Percentiles rank a stretch among this genome's conserved stretches.
These are phyloP conservation scores for Tuber magnatum DNA, from an alignment of 495 filamentous ascomycete species.

Conservation along the genomic window DNA sequence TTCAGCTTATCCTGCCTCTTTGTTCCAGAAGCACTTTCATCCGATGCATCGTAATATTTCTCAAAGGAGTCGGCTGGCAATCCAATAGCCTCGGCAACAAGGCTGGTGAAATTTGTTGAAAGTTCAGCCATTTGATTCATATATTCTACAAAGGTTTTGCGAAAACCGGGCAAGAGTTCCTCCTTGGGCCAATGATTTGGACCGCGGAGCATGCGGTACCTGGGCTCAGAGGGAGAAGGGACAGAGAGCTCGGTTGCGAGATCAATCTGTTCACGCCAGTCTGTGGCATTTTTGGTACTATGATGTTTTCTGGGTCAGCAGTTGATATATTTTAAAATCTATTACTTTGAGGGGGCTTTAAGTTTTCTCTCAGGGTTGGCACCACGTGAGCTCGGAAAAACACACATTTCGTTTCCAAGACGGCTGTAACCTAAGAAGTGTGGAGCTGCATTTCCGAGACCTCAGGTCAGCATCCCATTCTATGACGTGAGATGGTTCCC, in stretches of 20 bases:
- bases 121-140: conserved; percentile 64
- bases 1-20: conserved; percentile 72
- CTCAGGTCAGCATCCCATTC: conserved; percentile 12
- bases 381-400: not conserved
- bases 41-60: conserved; percentile 65
- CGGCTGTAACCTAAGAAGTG: conserved; percentile 57
- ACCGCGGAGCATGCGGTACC: conserved; percentile 71
- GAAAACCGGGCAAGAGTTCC: conserved; percentile 62
- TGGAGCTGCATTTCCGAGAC: conserved; percentile 30
- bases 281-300: conserved; percentile 50
- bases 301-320: conserved; percentile 6
- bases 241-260: conserved; percentile 68
- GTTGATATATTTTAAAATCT: not conserved
- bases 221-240: conserved; percentile 56
- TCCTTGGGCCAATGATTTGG: conserved; percentile 88
- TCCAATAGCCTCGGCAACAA: conserved; percentile 78
- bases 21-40: conserved; percentile 49
- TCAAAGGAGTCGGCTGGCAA: conserved; percentile 66
- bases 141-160: conserved; percentile 61
- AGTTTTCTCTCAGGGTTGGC: conserved; percentile 5
- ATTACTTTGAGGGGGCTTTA: not conserved
- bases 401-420: conserved; percentile 53
- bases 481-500: not conserved
- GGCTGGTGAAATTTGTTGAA: conserved; percentile 65
- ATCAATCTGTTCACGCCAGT: conserved; percentile 87